These are phyloP conservation scores for Camellia granthamiana DNA, from an alignment of 148 eudicot genomes.

Conservation along the genomic window DNA sequence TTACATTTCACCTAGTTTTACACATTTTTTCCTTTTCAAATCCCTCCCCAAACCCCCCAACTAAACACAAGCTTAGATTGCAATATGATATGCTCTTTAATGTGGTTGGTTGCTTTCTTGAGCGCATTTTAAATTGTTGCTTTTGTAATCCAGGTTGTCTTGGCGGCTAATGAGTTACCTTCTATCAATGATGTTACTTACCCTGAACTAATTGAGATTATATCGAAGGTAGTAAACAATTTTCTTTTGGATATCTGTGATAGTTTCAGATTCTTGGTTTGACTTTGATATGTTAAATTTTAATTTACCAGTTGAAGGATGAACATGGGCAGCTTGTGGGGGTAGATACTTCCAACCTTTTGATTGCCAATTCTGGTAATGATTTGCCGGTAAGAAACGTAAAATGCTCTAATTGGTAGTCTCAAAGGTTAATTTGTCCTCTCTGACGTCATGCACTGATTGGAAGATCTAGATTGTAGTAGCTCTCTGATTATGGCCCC, in stretches of 20 bases:
- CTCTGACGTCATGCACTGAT: not conserved
- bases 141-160: conserved; percentile 63
- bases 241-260: not conserved
- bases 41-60: too few relatives aligned
- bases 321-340: conserved; percentile 78
- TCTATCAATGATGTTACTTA: conserved; percentile 93
- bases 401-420: conserved; percentile 1
- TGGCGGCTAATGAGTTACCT: conserved; percentile 97
- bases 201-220: conserved; percentile 68
- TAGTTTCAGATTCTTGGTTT: not conserved
- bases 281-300: conserved; percentile 6
- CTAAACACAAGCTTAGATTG: not conserved
- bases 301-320: conserved; percentile 73
- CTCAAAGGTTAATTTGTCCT: not conserved
- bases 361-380: conserved; percentile 92
- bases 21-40: too few relatives aligned
- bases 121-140: conserved; percentile 2
- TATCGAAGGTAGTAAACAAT: conserved; percentile 60
- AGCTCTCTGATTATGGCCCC: conserved; percentile 8
- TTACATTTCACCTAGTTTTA: too few relatives aligned
- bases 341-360: conserved; percentile 75
- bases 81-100: not conserved
- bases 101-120: not conserved
- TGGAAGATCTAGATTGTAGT: conserved; percentile 9
- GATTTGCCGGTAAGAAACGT: conserved; percentile 86